These are phyloP conservation scores for Heterobasidion occidentale DNA, from an alignment of 1,284 basidiomycete species.

Conservation along the genomic window DNA sequence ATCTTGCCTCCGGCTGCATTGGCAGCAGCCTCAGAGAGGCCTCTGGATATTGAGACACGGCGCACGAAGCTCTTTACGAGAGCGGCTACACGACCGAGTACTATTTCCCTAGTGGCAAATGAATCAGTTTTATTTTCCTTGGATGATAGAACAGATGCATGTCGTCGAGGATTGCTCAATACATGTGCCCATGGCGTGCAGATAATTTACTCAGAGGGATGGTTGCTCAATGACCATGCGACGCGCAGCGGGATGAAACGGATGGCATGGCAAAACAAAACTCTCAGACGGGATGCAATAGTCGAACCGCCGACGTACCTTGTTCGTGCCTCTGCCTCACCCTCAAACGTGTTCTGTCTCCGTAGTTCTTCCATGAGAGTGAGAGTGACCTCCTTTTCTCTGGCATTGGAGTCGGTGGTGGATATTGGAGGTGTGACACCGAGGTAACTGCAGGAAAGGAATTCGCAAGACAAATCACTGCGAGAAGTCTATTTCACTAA, in stretches of 20 bases:
- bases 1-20: slow-evolving; percentile 93
- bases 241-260: neutral
- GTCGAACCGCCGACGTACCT: slow-evolving; percentile 56
- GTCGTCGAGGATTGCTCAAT: too few relatives aligned
- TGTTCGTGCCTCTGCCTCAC: slow-evolving; percentile 80
- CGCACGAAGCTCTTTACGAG: slow-evolving; percentile 94
- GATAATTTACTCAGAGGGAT: neutral
- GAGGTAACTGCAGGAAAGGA: slow-evolving; percentile 40
- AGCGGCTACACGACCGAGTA: slow-evolving; percentile 84
- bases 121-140: neutral
- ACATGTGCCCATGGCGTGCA: neutral
- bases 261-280: neutral
- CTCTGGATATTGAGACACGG: slow-evolving; percentile 70
- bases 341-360: slow-evolving; percentile 85
- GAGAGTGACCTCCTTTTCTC: slow-evolving; percentile 77
- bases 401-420: slow-evolving; percentile 61
- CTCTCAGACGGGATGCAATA: neutral
- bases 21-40: slow-evolving; percentile 84
- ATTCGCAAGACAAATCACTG: neutral
- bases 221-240: neutral
- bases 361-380: slow-evolving; percentile 87
- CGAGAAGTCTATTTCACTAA: slow-evolving; percentile 1
- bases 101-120: slow-evolving; percentile 66
- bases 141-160: too few relatives aligned
- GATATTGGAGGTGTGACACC: slow-evolving; percentile 92